Conservation (phyloP, 2,329 filamentous ascomycete genomes). For the Rhynchosporium secalis region DNA sequence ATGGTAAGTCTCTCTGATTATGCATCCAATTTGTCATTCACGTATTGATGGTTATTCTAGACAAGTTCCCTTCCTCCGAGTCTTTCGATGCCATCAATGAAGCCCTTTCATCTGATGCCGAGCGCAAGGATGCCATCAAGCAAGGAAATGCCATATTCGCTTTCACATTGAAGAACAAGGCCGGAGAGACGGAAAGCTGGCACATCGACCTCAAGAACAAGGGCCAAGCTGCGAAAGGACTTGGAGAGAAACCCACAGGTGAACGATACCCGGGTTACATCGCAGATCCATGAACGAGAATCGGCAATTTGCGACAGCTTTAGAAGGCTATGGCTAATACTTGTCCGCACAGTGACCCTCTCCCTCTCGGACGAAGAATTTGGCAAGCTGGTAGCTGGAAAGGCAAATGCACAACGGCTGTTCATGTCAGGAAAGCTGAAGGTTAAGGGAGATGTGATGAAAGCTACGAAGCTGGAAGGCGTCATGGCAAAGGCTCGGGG, state of each 20-base stretch:
- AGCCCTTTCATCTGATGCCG: constrained; percentile 68
- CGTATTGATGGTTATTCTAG: constrained; percentile 44
- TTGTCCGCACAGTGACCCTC: constrained; percentile 68
- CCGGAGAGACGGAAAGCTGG: constrained; percentile 81
- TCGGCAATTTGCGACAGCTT: neutral
- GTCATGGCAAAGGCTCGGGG: constrained; percentile 83
- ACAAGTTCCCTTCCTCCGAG: constrained; percentile 82
- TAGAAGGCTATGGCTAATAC: constrained; percentile 13
- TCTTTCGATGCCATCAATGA: constrained; percentile 87
- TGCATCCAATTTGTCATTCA: neutral
- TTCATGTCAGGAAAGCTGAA: constrained; percentile 98
- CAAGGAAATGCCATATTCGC: constrained; percentile 84
- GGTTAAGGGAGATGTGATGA: constrained; percentile 98
- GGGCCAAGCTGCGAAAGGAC: constrained; percentile 77
- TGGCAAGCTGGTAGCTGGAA: constrained; percentile 75
- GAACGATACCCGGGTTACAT: constrained; percentile 39
- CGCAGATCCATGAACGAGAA: neutral
- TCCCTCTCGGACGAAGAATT: constrained; percentile 85
- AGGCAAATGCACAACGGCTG: constrained; percentile 89
- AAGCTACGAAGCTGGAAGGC: constrained; percentile 94
- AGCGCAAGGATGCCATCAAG: constrained; percentile 86
- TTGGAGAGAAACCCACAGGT: constrained; percentile 82
- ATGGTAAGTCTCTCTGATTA: constrained; percentile 51
- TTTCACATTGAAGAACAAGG: constrained; percentile 87
- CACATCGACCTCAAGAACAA: constrained; percentile 93